A percentile compares a stretch with the other conserved stretches of the same genome.
phyloP scores from a whole-genome alignment of 2,329 filamentous ascomycete species.

The Penicillium freii region DNA sequence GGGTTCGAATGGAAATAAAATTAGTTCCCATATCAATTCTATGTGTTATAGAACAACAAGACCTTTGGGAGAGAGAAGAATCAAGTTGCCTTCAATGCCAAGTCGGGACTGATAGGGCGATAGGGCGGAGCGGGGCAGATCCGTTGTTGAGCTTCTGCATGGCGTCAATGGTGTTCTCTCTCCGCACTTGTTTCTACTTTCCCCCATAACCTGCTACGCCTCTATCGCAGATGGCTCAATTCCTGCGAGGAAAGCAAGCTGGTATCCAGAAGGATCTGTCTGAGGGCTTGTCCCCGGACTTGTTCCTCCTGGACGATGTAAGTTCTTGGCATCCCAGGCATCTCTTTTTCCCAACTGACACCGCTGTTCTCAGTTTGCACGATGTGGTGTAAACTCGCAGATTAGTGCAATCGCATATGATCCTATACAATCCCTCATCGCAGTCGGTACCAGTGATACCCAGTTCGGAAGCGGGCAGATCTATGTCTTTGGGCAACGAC shows the following conservation, averaged over 20 bases:
- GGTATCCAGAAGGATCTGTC: slow-evolving; percentile 92
- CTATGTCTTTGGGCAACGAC: slow-evolving; percentile 79
- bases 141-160: slow-evolving; percentile 26
- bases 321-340: slow-evolving; percentile 33
- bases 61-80: neutral
- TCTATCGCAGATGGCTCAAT: slow-evolving; percentile 67
- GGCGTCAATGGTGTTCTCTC: slow-evolving; percentile 25
- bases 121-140: slow-evolving; percentile 27
- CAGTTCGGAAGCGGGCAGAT: slow-evolving; percentile 83
- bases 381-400: slow-evolving; percentile 77
- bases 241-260: slow-evolving; percentile 87
- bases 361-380: slow-evolving; percentile 52
- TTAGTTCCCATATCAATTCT: too few relatives aligned
- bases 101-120: slow-evolving; percentile 2
- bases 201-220: slow-evolving; percentile 8
- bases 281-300: slow-evolving; percentile 70
- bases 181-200: slow-evolving; percentile 14
- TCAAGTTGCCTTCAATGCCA: neutral
- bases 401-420: slow-evolving; percentile 83
- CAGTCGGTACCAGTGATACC: slow-evolving; percentile 84
- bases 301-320: slow-evolving; percentile 81
- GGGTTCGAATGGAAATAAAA: neutral
- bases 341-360: slow-evolving; percentile 20
- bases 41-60: neutral
- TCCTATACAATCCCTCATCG: slow-evolving; percentile 87